phyloP scores from a whole-genome alignment of 2,329 filamentous ascomycete species.

The Torrubiella hemipterigena region DNA sequence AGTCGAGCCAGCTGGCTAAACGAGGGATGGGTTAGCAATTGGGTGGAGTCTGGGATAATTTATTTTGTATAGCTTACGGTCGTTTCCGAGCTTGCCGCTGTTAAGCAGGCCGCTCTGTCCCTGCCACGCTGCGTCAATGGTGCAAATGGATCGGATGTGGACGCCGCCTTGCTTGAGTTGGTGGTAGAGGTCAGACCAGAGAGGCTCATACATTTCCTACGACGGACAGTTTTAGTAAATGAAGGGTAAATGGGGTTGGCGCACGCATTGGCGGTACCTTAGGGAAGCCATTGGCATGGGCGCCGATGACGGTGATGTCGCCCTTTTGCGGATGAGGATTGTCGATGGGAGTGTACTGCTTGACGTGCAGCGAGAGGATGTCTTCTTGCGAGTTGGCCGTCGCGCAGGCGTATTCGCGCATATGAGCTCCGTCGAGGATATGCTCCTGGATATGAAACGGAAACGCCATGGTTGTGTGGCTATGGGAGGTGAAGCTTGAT shows the following conservation, averaged over 20 bases:
- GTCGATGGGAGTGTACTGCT: conserved; percentile 74
- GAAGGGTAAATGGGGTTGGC: not conserved
- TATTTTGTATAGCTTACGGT: conserved; percentile 45
- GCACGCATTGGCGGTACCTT: conserved; percentile 43
- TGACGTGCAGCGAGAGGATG: conserved; percentile 60
- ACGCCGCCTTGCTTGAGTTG: conserved; percentile 47
- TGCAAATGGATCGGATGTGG: conserved; percentile 73
- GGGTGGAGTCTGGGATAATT: not conserved
- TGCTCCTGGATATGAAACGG: conserved; percentile 62
- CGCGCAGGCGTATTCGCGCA: conserved; percentile 68
- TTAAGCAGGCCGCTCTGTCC: conserved; percentile 71
- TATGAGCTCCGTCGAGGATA: conserved; percentile 59
- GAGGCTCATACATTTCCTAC: conserved; percentile 80
- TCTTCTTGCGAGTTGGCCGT: conserved; percentile 65
- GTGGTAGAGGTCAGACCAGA: conserved; percentile 72
- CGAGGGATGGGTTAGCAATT: not conserved
- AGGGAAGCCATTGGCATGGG: conserved; percentile 85
- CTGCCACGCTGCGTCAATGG: conserved; percentile 79
- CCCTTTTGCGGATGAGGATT: conserved; percentile 57
- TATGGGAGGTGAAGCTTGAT: no score
- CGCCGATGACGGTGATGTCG: conserved; percentile 74
- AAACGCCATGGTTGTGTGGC: conserved; percentile 23
- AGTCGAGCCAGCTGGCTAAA: conserved; percentile 73
- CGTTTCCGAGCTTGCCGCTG: conserved; percentile 64
- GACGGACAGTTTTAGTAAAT: not conserved